Conservation (phyloP, 1,139 yeast species). For the Wickerhamomyces sp. region DNA sequence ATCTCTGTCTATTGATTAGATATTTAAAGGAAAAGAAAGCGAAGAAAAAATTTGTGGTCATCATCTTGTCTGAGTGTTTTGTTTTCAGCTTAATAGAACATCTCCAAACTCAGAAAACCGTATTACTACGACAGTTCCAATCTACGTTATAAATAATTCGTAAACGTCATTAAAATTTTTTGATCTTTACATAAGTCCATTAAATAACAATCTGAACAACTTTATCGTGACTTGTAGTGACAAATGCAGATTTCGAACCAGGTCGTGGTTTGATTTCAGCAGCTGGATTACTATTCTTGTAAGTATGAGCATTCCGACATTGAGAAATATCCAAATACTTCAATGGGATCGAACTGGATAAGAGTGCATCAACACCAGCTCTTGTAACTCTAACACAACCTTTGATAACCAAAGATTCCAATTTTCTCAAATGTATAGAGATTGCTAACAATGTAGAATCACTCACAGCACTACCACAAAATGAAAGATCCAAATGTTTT, state of each 20-base stretch:
- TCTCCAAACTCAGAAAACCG: neutral
- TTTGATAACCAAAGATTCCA: slow-evolving; percentile 47
- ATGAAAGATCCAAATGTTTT: slow-evolving; percentile 52
- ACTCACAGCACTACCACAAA: slow-evolving; percentile 78
- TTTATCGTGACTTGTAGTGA: slow-evolving; percentile 49
- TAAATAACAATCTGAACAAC: slow-evolving; percentile 48
- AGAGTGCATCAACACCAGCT: slow-evolving; percentile 64
- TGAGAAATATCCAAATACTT: slow-evolving; percentile 58
- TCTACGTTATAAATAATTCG: neutral
- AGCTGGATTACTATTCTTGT: slow-evolving; percentile 55
- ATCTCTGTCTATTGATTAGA: slow-evolving; percentile 57
- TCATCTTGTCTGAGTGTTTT: no score
- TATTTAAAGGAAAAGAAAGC: no score
- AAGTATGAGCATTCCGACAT: slow-evolving; percentile 56
- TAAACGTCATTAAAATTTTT: neutral
- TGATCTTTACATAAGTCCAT: neutral
- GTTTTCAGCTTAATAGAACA: no score
- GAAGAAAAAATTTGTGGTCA: no score
- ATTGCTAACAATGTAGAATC: slow-evolving; percentile 62
- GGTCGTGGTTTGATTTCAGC: slow-evolving; percentile 47
- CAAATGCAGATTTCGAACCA: slow-evolving; percentile 51
- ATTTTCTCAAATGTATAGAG: slow-evolving; percentile 46
- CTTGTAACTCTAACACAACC: slow-evolving; percentile 75
- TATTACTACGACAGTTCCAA: neutral
- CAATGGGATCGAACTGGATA: slow-evolving; percentile 53